Percentiles rank a stretch among this genome's conserved stretches.
phyloP scores from a whole-genome alignment of 768 basidiomycete genomes.

The Calocybe gangraenosa region DNA sequence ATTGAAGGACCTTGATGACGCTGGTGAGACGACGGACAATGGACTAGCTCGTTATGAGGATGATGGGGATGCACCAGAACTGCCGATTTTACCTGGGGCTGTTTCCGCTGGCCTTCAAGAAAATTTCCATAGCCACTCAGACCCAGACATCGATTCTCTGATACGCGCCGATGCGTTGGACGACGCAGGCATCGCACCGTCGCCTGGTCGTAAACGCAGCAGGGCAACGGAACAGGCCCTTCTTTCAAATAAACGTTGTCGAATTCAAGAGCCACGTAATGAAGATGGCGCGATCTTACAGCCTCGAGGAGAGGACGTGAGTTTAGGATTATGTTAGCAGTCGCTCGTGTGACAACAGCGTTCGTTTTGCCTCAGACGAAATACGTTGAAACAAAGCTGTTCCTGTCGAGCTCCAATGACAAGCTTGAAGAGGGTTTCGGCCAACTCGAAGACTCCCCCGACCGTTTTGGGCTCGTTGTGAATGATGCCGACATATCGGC shows the following conservation, averaged over 20 bases:
- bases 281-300: too few relatives aligned
- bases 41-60: constrained; percentile 25
- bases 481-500: constrained; percentile 19
- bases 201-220: constrained; percentile 1
- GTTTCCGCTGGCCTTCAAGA: constrained; percentile 3
- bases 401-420: not conserved
- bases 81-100: constrained; percentile 24
- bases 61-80: constrained; percentile 42
- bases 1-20: constrained; percentile 26
- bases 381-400: not conserved
- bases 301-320: too few relatives aligned
- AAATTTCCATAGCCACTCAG: constrained; percentile 29
- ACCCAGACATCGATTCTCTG: constrained; percentile 40
- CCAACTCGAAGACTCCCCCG: not conserved
- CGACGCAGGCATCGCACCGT: constrained; percentile 5
- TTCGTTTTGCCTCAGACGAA: too few relatives aligned
- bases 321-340: too few relatives aligned
- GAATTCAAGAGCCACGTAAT: not conserved
- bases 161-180: constrained; percentile 33
- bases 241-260: not conserved
- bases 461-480: not conserved
- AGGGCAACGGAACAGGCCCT: not conserved
- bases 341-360: too few relatives aligned
- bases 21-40: constrained; percentile 14
- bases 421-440: not conserved